Conservation (phyloP, 2,329 filamentous ascomycete species). For the Talaromyces sp. region DNA sequence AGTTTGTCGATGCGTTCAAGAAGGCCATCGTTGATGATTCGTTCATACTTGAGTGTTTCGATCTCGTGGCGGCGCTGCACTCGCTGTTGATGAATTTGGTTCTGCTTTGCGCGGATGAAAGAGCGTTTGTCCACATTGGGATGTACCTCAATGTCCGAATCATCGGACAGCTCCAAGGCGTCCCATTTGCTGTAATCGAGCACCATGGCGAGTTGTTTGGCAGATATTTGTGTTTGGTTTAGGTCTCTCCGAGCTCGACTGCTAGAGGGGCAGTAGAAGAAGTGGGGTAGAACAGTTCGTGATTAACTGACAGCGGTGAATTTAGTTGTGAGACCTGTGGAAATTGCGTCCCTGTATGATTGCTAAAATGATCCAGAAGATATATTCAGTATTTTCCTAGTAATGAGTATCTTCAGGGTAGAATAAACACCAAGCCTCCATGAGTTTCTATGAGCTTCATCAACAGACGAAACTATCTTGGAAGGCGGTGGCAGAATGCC, state of each 20-base stretch:
- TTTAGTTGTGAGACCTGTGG: background rate
- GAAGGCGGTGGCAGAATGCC: constrained; percentile 11
- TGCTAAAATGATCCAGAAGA: no score
- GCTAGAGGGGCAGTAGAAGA: constrained; percentile 1
- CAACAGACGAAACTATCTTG: background rate
- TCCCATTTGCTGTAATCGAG: constrained; percentile 65
- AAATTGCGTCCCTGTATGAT: background rate
- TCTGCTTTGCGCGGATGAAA: constrained; percentile 97
- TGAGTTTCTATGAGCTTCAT: constrained; percentile 11
- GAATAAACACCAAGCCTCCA: background rate
- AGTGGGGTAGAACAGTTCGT: background rate
- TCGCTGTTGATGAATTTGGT: constrained; percentile 90
- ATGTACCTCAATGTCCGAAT: constrained; percentile 96
- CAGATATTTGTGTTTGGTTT: background rate
- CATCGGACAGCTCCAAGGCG: constrained; percentile 91
- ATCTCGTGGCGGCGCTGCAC: constrained; percentile 82
- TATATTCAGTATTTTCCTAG: background rate
- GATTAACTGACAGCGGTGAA: background rate
- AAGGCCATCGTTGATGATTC: constrained; percentile 85
- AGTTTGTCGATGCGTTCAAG: constrained; percentile 77
- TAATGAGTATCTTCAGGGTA: no score
- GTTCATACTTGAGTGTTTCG: constrained; percentile 81
- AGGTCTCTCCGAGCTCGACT: background rate
- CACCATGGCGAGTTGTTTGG: constrained; percentile 39
- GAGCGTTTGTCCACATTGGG: constrained; percentile 98